phyloP scores from a whole-genome alignment of 225 moss, liverwort and hornwort genomes.

The Pleurozium schreberi region DNA sequence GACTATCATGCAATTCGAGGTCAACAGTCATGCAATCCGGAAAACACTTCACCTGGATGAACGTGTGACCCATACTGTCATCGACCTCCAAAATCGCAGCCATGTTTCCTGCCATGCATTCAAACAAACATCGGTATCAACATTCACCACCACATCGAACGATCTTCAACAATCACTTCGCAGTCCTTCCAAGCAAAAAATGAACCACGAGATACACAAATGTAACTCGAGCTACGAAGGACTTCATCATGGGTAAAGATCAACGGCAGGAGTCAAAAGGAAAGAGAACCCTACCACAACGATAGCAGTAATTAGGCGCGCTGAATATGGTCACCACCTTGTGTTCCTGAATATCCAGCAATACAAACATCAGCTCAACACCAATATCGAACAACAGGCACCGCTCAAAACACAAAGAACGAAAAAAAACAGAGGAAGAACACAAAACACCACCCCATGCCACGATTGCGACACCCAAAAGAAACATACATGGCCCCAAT shows the following conservation, averaged over 20 bases:
- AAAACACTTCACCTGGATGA: conserved; percentile 32
- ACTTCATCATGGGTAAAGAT: not conserved
- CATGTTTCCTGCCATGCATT: conserved; percentile 26
- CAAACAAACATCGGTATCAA: not conserved
- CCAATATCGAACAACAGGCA: not conserved
- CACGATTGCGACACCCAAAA: not conserved
- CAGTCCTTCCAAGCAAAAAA: not conserved
- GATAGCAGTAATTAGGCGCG: conserved; percentile 96
- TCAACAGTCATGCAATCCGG: not conserved
- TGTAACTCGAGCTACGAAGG: not conserved
- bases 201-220: not conserved
- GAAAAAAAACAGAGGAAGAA: not conserved
- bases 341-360: conserved; percentile 49
- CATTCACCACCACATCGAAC: not conserved
- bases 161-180: too few relatives aligned
- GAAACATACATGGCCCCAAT: conserved; percentile 35
- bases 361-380: not conserved
- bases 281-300: conserved; percentile 44
- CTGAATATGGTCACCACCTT: conserved; percentile 98
- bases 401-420: too few relatives aligned
- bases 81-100: conserved; percentile 58
- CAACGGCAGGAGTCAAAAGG: not conserved
- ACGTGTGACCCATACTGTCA: conserved; percentile 49
- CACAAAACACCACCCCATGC: not conserved
- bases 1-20: not conserved